Evolutionary conservation across 1,284 basidiomycete species (phyloP).

Genomic region (Tilletia setariae): DNA sequence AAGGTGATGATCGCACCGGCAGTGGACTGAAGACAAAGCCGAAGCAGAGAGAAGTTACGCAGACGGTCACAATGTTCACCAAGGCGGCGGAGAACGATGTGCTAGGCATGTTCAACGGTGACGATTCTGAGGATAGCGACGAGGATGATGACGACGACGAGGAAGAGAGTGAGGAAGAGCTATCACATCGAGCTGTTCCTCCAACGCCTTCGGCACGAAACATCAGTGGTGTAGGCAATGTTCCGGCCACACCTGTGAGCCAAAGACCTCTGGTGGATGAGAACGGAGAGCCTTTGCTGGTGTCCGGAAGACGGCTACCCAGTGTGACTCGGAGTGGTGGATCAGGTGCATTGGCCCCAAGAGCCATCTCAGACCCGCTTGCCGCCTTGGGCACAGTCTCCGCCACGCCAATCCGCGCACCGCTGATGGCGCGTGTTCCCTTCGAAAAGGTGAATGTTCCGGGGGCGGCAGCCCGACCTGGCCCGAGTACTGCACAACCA

Average conservation of each 20-base stretch:
- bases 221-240: background rate
- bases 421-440: background rate
- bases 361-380: background rate
- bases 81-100: conserved; percentile 47
- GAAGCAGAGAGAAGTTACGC: conserved; percentile 5
- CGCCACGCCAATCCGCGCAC: conserved; percentile 5
- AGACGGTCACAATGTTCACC: conserved; percentile 46
- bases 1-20: background rate
- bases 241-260: background rate
- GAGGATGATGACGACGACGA: conserved; percentile 27
- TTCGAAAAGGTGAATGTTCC: conserved; percentile 13
- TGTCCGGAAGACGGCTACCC: background rate
- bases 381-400: background rate
- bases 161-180: conserved; percentile 30
- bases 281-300: conserved; percentile 1
- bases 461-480: background rate
- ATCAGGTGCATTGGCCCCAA: background rate
- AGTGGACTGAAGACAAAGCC: background rate
- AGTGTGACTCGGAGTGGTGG: conserved; percentile 10
- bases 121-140: conserved; percentile 26
- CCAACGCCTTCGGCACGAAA: conserved; percentile 10
- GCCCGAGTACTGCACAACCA: too few species aligned
- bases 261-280: conserved; percentile 1
- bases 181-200: background rate
- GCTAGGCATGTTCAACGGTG: conserved; percentile 49